These are phyloP conservation scores for Phlebiopsis flavidoalba DNA, from an alignment of 768 basidiomycete genomes.

Conservation along the genomic window DNA sequence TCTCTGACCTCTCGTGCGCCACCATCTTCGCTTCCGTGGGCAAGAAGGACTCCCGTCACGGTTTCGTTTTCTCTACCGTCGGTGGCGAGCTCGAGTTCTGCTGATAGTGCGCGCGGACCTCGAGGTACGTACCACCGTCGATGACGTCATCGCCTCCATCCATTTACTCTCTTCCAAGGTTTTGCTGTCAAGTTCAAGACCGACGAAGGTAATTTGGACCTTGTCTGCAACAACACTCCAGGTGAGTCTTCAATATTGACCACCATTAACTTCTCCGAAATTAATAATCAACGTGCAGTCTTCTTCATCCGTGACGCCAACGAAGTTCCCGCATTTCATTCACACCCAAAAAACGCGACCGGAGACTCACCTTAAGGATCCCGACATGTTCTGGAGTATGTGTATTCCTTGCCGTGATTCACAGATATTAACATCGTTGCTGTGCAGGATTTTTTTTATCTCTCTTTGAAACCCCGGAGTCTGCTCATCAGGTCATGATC, in stretches of 20 bases:
- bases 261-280: neutral
- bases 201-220: constrained; percentile 87
- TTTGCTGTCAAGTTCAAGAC: constrained; percentile 90
- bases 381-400: constrained; percentile 72
- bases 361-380: constrained; percentile 85
- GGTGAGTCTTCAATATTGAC: neutral
- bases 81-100: constrained; percentile 83
- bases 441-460: constrained; percentile 77
- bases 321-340: constrained; percentile 92
- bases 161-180: constrained; percentile 34
- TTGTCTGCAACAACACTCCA: constrained; percentile 91
- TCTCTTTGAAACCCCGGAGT: constrained; percentile 84
- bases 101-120: constrained; percentile 91
- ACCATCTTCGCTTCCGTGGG: constrained; percentile 59
- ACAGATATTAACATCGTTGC: constrained; percentile 20
- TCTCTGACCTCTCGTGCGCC: constrained; percentile 78
- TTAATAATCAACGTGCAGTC: constrained; percentile 27
- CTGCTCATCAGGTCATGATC: constrained; percentile 86
- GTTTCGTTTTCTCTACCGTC: constrained; percentile 91
- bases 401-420: constrained; percentile 14
- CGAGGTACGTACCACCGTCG: constrained; percentile 31
- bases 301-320: constrained; percentile 86
- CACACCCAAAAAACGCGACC: constrained; percentile 91
- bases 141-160: neutral
- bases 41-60: constrained; percentile 59